phyloP scores from a whole-genome alignment of 306 rosid species.

The Cyclanthera cordifolia region DNA sequence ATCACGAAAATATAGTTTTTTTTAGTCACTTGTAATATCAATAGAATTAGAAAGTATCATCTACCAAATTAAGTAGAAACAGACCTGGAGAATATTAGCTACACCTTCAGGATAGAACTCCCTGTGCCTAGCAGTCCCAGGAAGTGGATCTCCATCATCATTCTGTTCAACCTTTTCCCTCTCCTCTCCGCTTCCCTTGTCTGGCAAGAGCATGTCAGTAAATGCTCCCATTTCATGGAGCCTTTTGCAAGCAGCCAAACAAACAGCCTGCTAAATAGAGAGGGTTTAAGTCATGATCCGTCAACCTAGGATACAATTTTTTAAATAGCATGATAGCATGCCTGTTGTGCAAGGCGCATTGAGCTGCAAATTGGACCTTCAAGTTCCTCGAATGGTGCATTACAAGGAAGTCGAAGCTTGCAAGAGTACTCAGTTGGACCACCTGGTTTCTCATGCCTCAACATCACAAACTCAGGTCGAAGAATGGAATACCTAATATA shows the following conservation, averaged over 20 bases:
- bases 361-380: slow-evolving; percentile 94
- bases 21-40: neutral
- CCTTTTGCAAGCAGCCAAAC: slow-evolving; percentile 97
- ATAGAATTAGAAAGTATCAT: neutral
- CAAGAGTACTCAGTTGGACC: slow-evolving; percentile 85
- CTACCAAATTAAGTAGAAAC: slow-evolving; percentile 24
- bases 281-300: slow-evolving; percentile 14
- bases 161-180: slow-evolving; percentile 70
- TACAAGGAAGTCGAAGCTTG: slow-evolving; percentile 98
- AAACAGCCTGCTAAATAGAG: slow-evolving; percentile 65
- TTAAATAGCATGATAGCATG: slow-evolving; percentile 18
- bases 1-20: neutral
- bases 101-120: slow-evolving; percentile 99
- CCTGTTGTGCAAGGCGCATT: slow-evolving; percentile 98
- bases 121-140: slow-evolving; percentile 98
- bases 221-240: slow-evolving; percentile 99
- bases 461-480: slow-evolving; percentile 95
- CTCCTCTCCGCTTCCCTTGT: slow-evolving; percentile 98
- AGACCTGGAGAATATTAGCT: slow-evolving; percentile 76
- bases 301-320: neutral
- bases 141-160: slow-evolving; percentile 91
- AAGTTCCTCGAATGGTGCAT: slow-evolving; percentile 94
- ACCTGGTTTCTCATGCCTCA: slow-evolving; percentile 75
- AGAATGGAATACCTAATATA: slow-evolving; percentile 75
- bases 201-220: slow-evolving; percentile 97